Evolutionary conservation across 345 rosid genomes (phyloP).

Genomic region (Heritiera littoralis): DNA sequence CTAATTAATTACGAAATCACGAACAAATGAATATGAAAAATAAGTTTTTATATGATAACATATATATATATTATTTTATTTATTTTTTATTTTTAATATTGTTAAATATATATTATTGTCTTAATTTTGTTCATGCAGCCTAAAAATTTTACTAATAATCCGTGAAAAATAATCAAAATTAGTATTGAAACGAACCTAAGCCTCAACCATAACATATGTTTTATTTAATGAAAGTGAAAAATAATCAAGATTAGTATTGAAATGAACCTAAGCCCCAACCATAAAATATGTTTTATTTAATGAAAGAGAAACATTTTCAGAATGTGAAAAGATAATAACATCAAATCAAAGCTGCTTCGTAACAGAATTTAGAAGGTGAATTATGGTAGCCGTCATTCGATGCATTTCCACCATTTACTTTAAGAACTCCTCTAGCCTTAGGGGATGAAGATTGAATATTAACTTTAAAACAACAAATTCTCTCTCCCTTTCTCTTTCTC

Average conservation of each 20-base stretch:
- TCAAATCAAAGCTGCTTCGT: background rate
- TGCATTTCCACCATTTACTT: conserved; percentile 27
- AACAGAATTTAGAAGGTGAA: background rate
- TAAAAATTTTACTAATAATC: too few relatives aligned
- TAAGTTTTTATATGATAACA: too few relatives aligned
- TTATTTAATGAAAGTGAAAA: too few relatives aligned
- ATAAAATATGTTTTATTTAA: background rate
- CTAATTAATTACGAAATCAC: too few relatives aligned
- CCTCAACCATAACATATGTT: background rate
- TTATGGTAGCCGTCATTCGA: conserved; percentile 58
- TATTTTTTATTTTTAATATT: too few relatives aligned
- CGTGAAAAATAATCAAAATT: too few relatives aligned
- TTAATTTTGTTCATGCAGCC: too few relatives aligned
- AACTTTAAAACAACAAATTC: conserved; percentile 20
- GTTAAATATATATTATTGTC: too few relatives aligned
- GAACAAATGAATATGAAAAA: too few relatives aligned
- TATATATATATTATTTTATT: too few relatives aligned
- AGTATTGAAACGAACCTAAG: background rate
- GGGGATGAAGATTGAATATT: background rate
- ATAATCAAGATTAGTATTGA: background rate
- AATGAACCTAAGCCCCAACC: background rate
- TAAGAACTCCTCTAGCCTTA: background rate
- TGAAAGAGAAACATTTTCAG: background rate
- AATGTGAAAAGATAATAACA: background rate
- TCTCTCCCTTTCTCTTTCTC: conserved; percentile 15